Conservation (phyloP, 495 filamentous ascomycete species). For the Hypoxylon lienhwacheense region DNA sequence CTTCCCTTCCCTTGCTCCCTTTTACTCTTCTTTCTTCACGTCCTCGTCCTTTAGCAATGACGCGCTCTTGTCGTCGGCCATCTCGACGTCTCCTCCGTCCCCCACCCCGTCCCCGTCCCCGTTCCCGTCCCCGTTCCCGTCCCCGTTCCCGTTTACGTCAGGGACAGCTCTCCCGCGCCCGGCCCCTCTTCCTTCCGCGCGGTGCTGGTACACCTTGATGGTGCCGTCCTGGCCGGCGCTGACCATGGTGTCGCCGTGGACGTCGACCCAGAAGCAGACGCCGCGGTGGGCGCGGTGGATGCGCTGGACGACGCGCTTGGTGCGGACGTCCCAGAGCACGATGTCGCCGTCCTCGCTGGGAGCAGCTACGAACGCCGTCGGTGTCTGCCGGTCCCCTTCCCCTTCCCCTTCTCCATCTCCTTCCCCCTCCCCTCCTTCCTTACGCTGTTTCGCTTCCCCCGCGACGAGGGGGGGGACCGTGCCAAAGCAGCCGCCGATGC, state of each 20-base stretch:
- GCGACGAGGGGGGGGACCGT: slow-evolving; percentile 64
- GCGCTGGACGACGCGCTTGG: slow-evolving; percentile 77
- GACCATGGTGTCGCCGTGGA: slow-evolving; percentile 48
- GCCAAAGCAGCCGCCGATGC: slow-evolving; percentile 80
- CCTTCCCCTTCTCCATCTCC: background rate
- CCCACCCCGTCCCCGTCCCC: background rate
- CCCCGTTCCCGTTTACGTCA: slow-evolving; percentile 8
- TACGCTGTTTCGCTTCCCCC: slow-evolving; percentile 75
- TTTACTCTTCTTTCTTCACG: slow-evolving; percentile 37
- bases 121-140: background rate
- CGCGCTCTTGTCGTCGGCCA: slow-evolving; percentile 3
- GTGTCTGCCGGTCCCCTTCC: slow-evolving; percentile 24
- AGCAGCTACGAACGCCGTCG: slow-evolving; percentile 67
- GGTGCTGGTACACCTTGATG: slow-evolving; percentile 47
- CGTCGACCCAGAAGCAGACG: slow-evolving; percentile 83
- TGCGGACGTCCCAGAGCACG: slow-evolving; percentile 85
- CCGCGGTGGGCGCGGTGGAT: slow-evolving; percentile 68
- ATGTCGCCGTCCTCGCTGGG: slow-evolving; percentile 87
- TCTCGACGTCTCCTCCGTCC: background rate
- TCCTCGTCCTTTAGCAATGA: slow-evolving; percentile 36
- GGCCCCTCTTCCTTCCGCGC: slow-evolving; percentile 2
- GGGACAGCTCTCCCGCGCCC: background rate
- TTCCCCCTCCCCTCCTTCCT: slow-evolving; percentile 62
- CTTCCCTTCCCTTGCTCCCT: background rate
- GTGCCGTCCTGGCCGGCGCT: slow-evolving; percentile 49